Conservation (phyloP, 768 basidiomycete genomes). For the Amanita jacksonii region DNA sequence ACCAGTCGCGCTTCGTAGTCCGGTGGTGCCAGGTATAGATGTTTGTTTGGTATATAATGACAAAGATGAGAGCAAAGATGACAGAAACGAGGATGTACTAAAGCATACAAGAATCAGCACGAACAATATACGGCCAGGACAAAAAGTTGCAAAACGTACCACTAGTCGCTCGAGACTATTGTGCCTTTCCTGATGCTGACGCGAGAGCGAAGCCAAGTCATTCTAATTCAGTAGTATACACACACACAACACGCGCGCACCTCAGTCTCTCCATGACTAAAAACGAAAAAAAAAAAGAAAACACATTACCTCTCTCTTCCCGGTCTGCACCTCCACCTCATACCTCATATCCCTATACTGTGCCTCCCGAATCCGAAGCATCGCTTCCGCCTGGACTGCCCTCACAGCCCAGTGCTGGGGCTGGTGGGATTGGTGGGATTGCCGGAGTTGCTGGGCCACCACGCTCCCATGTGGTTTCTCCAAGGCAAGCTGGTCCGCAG, state of each 20-base stretch:
- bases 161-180: slow-evolving; percentile 30
- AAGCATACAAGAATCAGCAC: slow-evolving; percentile 5
- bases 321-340: no score
- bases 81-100: slow-evolving; percentile 25
- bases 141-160: slow-evolving; percentile 1
- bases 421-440: slow-evolving; percentile 19
- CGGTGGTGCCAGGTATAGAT: slow-evolving; percentile 16
- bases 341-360: slow-evolving; percentile 21
- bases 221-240: slow-evolving; percentile 24
- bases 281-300: no score
- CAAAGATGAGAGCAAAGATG: slow-evolving; percentile 25
- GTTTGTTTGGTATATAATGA: slow-evolving; percentile 25
- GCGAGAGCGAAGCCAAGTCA: slow-evolving; percentile 29
- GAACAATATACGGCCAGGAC: not conserved
- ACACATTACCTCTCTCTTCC: slow-evolving; percentile 36
- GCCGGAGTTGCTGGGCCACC: not conserved
- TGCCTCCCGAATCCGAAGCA: slow-evolving; percentile 36
- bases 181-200: slow-evolving; percentile 38
- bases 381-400: slow-evolving; percentile 54
- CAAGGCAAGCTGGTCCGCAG: no score
- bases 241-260: not conserved
- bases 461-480: not conserved
- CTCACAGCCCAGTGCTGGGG: slow-evolving; percentile 58
- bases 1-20: slow-evolving; percentile 17
- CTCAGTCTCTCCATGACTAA: no score